Conservation (phyloP, 345 rosid species). For the Kandelia obovata region DNA sequence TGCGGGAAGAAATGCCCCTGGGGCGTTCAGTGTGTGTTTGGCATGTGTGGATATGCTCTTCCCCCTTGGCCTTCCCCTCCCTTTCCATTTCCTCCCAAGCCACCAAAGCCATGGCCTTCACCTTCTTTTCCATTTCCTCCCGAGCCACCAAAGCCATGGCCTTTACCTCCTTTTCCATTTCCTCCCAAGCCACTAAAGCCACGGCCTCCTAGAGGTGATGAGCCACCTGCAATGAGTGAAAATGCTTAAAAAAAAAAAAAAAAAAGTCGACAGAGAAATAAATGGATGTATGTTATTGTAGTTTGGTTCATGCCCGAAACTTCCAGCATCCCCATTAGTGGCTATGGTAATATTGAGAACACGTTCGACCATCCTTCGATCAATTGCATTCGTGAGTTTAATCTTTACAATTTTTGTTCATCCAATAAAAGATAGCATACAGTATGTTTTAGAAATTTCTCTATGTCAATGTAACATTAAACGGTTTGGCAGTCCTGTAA, state of each 20-base stretch:
- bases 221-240: background rate
- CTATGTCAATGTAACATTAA: no score
- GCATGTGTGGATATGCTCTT: slow-evolving; percentile 57
- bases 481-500: no score
- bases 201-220: background rate
- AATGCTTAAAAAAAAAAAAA: background rate
- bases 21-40: slow-evolving; percentile 33
- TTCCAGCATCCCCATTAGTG: no score
- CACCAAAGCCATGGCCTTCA: background rate
- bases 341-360: no score
- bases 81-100: slow-evolving; percentile 11
- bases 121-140: background rate
- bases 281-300: background rate
- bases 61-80: slow-evolving; percentile 6
- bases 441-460: no score
- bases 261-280: background rate
- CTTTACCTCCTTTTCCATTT: background rate
- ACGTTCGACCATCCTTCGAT: no score
- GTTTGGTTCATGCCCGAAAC: background rate
- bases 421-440: no score
- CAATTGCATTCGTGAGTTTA: no score
- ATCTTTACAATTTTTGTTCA: no score
- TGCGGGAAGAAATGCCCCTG: slow-evolving; percentile 45
- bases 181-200: background rate
- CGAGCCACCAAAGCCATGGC: background rate